Evolutionary conservation across 306 rosid species (phyloP).

Genomic region (Quercus bicolor): DNA sequence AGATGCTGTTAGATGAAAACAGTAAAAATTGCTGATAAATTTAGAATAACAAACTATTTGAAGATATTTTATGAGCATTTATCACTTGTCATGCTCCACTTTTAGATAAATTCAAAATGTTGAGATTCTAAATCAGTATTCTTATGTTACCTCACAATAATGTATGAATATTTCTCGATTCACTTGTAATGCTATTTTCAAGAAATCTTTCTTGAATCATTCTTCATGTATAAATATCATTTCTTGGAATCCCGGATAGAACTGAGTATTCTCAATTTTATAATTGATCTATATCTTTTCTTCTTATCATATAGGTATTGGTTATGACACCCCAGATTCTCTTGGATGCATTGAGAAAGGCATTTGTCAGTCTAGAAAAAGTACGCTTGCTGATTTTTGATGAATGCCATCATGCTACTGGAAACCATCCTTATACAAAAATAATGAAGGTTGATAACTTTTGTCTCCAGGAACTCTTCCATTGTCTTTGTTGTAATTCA

Average conservation of each 20-base stretch:
- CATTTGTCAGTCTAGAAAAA: slow-evolving; percentile 57
- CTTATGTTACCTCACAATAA: not conserved
- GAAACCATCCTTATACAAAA: slow-evolving; percentile 82
- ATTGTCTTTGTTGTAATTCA: slow-evolving; percentile 11
- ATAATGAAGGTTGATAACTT: slow-evolving; percentile 71
- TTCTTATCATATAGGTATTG: slow-evolving; percentile 48
- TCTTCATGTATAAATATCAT: not conserved
- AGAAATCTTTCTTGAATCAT: not conserved
- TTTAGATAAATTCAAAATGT: too few species aligned
- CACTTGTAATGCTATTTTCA: too few species aligned
- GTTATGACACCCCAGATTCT: slow-evolving; percentile 97
- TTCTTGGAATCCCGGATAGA: not conserved
- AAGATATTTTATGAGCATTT: too few species aligned
- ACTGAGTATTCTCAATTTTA: not conserved
- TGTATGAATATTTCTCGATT: too few species aligned
- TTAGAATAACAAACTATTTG: too few species aligned
- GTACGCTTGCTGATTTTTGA: slow-evolving; percentile 72
- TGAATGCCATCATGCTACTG: slow-evolving; percentile 80
- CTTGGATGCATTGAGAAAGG: slow-evolving; percentile 78
- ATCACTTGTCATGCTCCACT: too few species aligned
- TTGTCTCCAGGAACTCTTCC: not conserved
- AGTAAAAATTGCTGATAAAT: too few species aligned
- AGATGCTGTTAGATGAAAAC: too few species aligned
- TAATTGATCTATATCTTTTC: slow-evolving; percentile 2
- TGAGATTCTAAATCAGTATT: not conserved